Evolutionary conservation across 805 yeast species (phyloP).

Genomic region (Nematodospora valgi): DNA sequence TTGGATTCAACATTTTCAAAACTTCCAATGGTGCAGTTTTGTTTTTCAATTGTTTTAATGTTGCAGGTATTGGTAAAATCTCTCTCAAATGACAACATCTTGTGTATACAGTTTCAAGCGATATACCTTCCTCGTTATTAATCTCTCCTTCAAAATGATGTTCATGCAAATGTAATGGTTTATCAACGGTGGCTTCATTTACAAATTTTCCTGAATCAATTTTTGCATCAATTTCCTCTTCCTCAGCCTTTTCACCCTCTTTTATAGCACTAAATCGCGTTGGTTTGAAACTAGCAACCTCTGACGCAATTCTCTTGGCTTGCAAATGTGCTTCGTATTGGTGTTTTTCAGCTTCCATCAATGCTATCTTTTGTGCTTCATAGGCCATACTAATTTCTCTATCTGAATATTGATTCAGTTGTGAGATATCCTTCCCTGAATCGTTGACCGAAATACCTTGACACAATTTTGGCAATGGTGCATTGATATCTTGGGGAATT

Average conservation of each 20-base stretch:
- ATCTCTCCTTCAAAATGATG: slow-evolving; percentile 38
- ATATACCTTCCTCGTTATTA: slow-evolving; percentile 17
- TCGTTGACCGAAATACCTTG: slow-evolving; percentile 59
- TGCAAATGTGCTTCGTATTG: slow-evolving; percentile 74
- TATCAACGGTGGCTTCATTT: slow-evolving; percentile 51
- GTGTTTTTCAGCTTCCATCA: slow-evolving; percentile 63
- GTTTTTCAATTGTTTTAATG: slow-evolving; percentile 58
- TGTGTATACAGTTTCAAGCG: slow-evolving; percentile 56
- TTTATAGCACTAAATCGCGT: slow-evolving; percentile 7
- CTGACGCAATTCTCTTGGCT: slow-evolving; percentile 67
- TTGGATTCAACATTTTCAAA: slow-evolving; percentile 53
- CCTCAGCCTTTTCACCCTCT: slow-evolving; percentile 12
- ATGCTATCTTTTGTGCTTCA: slow-evolving; percentile 53
- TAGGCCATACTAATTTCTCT: slow-evolving; percentile 53
- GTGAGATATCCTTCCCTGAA: slow-evolving; percentile 23
- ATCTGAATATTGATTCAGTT: slow-evolving; percentile 33
- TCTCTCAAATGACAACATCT: slow-evolving; percentile 92
- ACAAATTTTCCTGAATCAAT: slow-evolving; percentile 18
- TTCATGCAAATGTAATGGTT: slow-evolving; percentile 64
- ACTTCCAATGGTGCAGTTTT: slow-evolving; percentile 52
- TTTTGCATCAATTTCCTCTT: slow-evolving; percentile 8
- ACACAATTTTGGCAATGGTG: slow-evolving; percentile 61
- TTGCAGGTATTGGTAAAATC: slow-evolving; percentile 88
- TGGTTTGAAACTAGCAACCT: slow-evolving; percentile 48
- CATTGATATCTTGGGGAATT: slow-evolving; percentile 61